Conservation (phyloP, 192 early-diverging fungal species). For the Kickxella alabastrina region DNA sequence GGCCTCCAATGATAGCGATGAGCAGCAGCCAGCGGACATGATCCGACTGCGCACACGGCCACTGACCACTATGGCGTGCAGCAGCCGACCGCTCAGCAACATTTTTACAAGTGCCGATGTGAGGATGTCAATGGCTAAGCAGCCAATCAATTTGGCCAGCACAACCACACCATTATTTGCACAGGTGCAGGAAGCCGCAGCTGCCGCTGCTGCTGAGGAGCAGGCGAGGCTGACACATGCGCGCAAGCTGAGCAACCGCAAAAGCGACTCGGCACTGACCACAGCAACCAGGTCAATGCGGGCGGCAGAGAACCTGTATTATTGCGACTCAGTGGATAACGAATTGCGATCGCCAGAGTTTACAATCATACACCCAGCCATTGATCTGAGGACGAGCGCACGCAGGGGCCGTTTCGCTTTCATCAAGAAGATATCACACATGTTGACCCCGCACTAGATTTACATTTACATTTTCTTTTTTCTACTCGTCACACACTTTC, state of each 20-base stretch:
- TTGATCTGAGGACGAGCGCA: slow-evolving; percentile 16
- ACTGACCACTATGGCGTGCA: slow-evolving; percentile 27
- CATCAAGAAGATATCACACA: slow-evolving; percentile 31
- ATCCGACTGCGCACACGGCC: slow-evolving; percentile 47
- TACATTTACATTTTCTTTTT: background rate
- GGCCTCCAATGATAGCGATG: background rate
- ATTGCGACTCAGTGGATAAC: slow-evolving; percentile 34
- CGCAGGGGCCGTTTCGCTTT: slow-evolving; percentile 43
- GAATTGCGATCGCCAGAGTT: slow-evolving; percentile 45
- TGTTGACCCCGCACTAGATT: slow-evolving; percentile 11
- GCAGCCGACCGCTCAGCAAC: slow-evolving; percentile 16
- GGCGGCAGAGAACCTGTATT: slow-evolving; percentile 8
- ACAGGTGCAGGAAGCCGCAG: too few relatives aligned
- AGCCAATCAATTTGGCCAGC: background rate
- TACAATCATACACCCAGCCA: slow-evolving; percentile 41
- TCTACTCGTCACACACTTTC: background rate
- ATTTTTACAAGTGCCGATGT: slow-evolving; percentile 12
- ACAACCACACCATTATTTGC: slow-evolving; percentile 2
- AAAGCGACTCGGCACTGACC: slow-evolving; percentile 49
- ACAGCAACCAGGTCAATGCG: slow-evolving; percentile 40
- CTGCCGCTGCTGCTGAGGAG: background rate
- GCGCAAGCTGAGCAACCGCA: slow-evolving; percentile 43
- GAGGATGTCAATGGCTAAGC: slow-evolving; percentile 1
- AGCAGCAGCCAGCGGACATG: slow-evolving; percentile 18
- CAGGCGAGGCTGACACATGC: slow-evolving; percentile 15